These are phyloP conservation scores for Brassica balearica DNA, from an alignment of 441 rosid species.

Conservation along the genomic window DNA sequence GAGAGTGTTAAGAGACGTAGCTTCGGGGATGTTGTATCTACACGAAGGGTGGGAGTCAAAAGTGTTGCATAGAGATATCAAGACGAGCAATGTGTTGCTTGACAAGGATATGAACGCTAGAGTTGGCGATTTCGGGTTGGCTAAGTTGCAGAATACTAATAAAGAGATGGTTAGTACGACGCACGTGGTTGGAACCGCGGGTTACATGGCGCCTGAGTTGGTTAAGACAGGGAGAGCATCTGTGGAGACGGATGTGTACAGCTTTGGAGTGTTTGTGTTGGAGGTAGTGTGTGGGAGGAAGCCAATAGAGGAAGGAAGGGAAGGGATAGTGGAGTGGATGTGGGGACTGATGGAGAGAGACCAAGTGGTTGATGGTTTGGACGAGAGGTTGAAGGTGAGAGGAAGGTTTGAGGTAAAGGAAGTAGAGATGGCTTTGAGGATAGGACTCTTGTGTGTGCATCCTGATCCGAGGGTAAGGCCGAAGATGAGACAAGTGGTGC, in stretches of 20 bases:
- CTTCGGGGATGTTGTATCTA: slow-evolving; percentile 63
- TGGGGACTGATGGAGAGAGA: slow-evolving; percentile 61
- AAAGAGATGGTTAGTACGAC: slow-evolving; percentile 49
- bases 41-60: slow-evolving; percentile 82
- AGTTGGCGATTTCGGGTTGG: slow-evolving; percentile 74
- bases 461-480: slow-evolving; percentile 52
- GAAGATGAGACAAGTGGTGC: slow-evolving; percentile 57
- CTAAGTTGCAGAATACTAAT: slow-evolving; percentile 70
- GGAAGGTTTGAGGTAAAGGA: slow-evolving; percentile 38
- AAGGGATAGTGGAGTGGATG: slow-evolving; percentile 60
- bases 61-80: slow-evolving; percentile 74
- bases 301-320: slow-evolving; percentile 69
- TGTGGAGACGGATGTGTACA: slow-evolving; percentile 58
- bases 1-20: slow-evolving; percentile 65
- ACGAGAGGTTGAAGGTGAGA: slow-evolving; percentile 42
- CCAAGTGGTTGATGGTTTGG: slow-evolving; percentile 46
- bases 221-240: slow-evolving; percentile 68
- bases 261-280: slow-evolving; percentile 67
- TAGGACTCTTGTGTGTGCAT: slow-evolving; percentile 57
- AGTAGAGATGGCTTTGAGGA: slow-evolving; percentile 44
- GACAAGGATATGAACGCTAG: slow-evolving; percentile 79
- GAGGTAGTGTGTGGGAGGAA: slow-evolving; percentile 77
- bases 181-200: slow-evolving; percentile 59
- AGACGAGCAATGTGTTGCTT: slow-evolving; percentile 79
- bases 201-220: slow-evolving; percentile 78